Base-by-base conservation (phyloP, 345 rosid genomes). In the Draba incana region DNA sequence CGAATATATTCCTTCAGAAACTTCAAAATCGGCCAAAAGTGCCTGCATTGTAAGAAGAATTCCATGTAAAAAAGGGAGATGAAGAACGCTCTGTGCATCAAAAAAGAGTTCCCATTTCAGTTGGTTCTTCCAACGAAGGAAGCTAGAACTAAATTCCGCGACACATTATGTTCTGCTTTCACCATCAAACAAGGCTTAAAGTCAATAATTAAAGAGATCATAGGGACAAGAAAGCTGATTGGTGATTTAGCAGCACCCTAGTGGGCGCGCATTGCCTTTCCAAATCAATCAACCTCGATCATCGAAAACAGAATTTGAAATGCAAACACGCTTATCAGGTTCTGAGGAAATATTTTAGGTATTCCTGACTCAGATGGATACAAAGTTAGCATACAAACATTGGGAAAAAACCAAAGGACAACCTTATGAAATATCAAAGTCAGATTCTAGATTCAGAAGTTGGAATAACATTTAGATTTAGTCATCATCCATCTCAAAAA, bases 1-100 rank as follows among this genome's bases (percentile, higher is more conserved):
- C 12, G 97, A 93, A 76, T 85, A 88, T 81, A 92, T 89, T 82
- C 97, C 97, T 84, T 95, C 98, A 56, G 90, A 86, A 41, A 89
- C 97, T 80, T 84, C 99, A 83, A 92, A 89, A 81, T 95, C 98
- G 53, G 97, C 82, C 64, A 89, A 42, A 57, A 92, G 93, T 14
- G 85, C 77, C 94, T 88, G 83, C 24, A 47, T 51, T 46, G 38
- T 16, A 55, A 62, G 46, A 57, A 45, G 6, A 61, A 46, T 0
- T 6, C 53, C 25, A 68, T 62, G 56, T 20, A 20, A 20, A 20
- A 20, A 20, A 20, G 20, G 20, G 20, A 20, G 20, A 20, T 20
- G 20, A 20, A 20, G 20, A 20, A 20, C 20, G 20, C 20, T 20
- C 20, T 20, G 20, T 20, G 20, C 20, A 20, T 20, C 20, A 20